A percentile compares a stretch with the other conserved stretches of the same genome.
Evolutionary conservation across 306 rosid species (phyloP).

Genomic region (Carpinus fangiana): DNA sequence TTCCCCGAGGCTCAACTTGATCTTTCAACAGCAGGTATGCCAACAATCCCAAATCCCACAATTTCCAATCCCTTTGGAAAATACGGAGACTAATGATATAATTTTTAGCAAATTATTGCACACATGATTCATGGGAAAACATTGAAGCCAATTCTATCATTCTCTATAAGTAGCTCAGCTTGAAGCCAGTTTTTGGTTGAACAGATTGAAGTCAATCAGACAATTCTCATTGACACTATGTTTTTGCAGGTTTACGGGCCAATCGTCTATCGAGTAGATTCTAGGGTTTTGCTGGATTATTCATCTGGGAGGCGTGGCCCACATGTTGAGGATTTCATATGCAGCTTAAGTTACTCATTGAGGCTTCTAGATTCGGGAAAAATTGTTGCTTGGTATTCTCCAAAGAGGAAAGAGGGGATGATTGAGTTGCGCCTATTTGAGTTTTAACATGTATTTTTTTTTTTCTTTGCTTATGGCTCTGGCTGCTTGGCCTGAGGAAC

Average conservation of each 20-base stretch:
- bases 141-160: background rate
- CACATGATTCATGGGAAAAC: background rate
- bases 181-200: background rate
- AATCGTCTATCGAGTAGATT: constrained; percentile 66
- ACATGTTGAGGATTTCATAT: constrained; percentile 69
- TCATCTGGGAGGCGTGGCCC: constrained; percentile 44
- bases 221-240: background rate
- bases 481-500: background rate
- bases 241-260: constrained; percentile 71
- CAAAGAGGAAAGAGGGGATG: constrained; percentile 89
- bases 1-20: constrained; percentile 72
- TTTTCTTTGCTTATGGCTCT: background rate
- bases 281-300: constrained; percentile 52
- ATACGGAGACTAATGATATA: background rate
- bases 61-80: background rate
- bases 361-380: constrained; percentile 64
- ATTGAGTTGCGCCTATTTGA: constrained; percentile 74
- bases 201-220: background rate
- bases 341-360: constrained; percentile 79
- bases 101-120: background rate
- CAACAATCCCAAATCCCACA: background rate
- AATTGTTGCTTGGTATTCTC: constrained; percentile 91
- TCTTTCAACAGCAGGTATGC: constrained; percentile 87
- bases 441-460: constrained; percentile 39
- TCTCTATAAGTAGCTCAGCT: background rate